A percentile compares a stretch with the other conserved stretches of the same genome.
Conservation (phyloP, 2,329 filamentous ascomycete species). For the Neodidymelliopsis sp. region DNA sequence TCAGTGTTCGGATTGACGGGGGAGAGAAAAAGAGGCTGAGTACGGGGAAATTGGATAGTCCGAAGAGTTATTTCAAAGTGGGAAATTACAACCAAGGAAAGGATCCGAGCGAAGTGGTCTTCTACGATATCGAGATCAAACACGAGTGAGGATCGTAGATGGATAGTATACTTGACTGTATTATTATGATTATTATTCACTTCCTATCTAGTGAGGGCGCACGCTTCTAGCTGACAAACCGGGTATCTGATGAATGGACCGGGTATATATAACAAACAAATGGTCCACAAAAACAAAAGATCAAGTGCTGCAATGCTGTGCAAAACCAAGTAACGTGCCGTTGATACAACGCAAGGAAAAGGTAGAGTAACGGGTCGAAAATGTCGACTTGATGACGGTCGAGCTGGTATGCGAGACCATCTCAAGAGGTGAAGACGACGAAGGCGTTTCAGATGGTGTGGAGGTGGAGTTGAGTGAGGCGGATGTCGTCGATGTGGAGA, state of each 20-base stretch:
- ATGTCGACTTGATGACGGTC: neutral
- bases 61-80: constrained; percentile 34
- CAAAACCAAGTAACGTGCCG: neutral
- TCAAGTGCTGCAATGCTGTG: neutral
- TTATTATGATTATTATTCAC: constrained; percentile 3
- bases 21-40: constrained; percentile 19
- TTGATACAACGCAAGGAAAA: neutral
- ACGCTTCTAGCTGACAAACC: constrained; percentile 1
- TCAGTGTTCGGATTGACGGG: constrained; percentile 32
- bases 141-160: constrained; percentile 15
- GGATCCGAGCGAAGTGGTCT: constrained; percentile 26
- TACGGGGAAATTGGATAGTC: constrained; percentile 25
- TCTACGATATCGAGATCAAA: constrained; percentile 27
- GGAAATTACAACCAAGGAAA: constrained; percentile 36
- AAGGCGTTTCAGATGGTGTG: constrained; percentile 9
- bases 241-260: constrained; percentile 15
- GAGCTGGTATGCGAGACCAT: neutral
- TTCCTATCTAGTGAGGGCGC: neutral
- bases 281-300: constrained; percentile 3
- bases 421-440: neutral
- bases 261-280: constrained; percentile 16
- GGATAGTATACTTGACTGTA: too few species aligned
- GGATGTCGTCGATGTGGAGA: neutral
- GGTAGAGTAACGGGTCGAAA: too few species aligned
- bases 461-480: constrained; percentile 3